Conservation (phyloP, 768 basidiomycete genomes). For the Kwoniella dejecticola region DNA sequence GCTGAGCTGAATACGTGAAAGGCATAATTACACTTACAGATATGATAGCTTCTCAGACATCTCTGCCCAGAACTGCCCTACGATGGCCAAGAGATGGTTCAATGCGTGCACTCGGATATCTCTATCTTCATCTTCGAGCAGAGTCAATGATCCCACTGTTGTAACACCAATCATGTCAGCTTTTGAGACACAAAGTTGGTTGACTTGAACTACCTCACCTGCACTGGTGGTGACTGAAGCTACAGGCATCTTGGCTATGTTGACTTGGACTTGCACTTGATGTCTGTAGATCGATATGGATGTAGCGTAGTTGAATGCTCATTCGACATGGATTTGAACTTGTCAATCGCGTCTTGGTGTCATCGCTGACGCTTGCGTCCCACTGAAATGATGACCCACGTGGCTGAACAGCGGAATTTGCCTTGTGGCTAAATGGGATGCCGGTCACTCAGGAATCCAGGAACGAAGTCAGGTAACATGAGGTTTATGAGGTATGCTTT, state of each 20-base stretch:
- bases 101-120: slow-evolving; percentile 91
- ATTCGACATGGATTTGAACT: neutral
- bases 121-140: slow-evolving; percentile 79
- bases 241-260: slow-evolving; percentile 32
- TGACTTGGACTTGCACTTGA: neutral
- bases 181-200: neutral
- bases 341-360: slow-evolving; percentile 14
- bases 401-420: neutral
- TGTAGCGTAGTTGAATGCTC: no score
- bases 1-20: no score
- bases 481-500: neutral
- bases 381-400: neutral
- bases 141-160: slow-evolving; percentile 84
- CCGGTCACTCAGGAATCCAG: neutral
- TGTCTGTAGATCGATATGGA: no score
- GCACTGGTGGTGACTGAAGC: slow-evolving; percentile 47
- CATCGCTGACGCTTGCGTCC: slow-evolving; percentile 19
- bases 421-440: neutral
- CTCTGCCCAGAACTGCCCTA: slow-evolving; percentile 97
- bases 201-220: slow-evolving; percentile 25
- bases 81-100: slow-evolving; percentile 74
- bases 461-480: neutral
- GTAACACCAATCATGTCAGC: slow-evolving; percentile 35
- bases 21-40: slow-evolving; percentile 78
- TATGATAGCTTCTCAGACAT: slow-evolving; percentile 89